Conservation (phyloP, 352 stramenopile genomes). For the Globisporangium radiosum region DNA sequence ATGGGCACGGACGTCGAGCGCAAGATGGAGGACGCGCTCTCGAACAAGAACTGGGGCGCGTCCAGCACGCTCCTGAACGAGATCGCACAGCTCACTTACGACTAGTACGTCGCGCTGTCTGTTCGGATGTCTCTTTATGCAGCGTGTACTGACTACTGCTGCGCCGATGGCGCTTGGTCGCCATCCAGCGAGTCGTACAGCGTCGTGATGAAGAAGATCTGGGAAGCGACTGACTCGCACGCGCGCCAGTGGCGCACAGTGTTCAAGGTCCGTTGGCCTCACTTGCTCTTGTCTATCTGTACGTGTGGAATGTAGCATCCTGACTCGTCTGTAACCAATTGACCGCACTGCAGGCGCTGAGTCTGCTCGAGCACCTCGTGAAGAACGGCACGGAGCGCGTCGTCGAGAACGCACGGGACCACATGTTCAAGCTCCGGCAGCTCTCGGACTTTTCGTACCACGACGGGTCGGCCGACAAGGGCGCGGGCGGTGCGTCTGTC, state of each 20-base stretch:
- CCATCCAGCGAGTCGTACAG: constrained; percentile 75
- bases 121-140: not conserved
- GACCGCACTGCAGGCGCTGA: constrained; percentile 46
- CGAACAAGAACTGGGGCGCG: constrained; percentile 99
- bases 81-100: constrained; percentile 96
- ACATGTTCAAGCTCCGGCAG: constrained; percentile 90
- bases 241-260: constrained; percentile 94
- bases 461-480: constrained; percentile 79
- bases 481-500: constrained; percentile 49
- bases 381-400: constrained; percentile 98
- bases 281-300: too few relatives aligned
- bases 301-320: not conserved
- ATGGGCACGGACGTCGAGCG: constrained; percentile 83
- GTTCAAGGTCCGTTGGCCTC: constrained; percentile 81
- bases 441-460: constrained; percentile 88
- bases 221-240: constrained; percentile 89
- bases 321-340: not conserved
- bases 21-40: constrained; percentile 94
- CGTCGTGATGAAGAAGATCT: constrained; percentile 92
- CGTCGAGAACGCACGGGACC: constrained; percentile 94
- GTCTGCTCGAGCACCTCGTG: constrained; percentile 95
- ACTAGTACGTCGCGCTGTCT: constrained; percentile 60
- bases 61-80: constrained; percentile 98
- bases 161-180: too few relatives aligned
- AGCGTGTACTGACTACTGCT: too few relatives aligned